Evolutionary conservation across 2,329 filamentous ascomycete species (phyloP).

Genomic region (Pseudogymnoascus sp.): DNA sequence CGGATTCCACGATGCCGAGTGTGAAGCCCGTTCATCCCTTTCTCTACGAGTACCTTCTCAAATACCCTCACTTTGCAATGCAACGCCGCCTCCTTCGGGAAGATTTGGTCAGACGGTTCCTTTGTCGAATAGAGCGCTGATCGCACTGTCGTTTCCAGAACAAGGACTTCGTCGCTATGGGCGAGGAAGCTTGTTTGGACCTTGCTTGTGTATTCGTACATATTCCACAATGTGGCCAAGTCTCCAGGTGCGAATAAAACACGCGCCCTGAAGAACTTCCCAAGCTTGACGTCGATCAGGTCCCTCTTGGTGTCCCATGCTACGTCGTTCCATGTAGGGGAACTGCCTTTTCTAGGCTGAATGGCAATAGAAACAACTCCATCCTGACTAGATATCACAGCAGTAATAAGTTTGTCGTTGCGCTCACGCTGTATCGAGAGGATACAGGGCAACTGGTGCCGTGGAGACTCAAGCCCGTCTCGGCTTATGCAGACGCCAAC

Average conservation of each 20-base stretch:
- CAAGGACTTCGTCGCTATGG: conserved; percentile 59
- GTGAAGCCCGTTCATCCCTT: conserved; percentile 64
- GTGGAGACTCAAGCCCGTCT: conserved; percentile 58
- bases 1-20: conserved; percentile 73
- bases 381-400: conserved; percentile 72
- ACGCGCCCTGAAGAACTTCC: conserved; percentile 66
- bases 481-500: conserved; percentile 70
- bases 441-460: conserved; percentile 63
- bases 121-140: conserved; percentile 77
- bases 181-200: conserved; percentile 65
- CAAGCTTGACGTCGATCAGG: conserved; percentile 61
- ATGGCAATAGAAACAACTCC: conserved; percentile 69
- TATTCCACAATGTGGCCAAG: conserved; percentile 70
- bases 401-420: conserved; percentile 60
- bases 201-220: conserved; percentile 76
- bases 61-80: conserved; percentile 69
- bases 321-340: conserved; percentile 71
- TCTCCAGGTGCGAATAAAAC: conserved; percentile 68
- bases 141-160: conserved; percentile 62
- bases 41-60: conserved; percentile 60
- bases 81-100: conserved; percentile 66
- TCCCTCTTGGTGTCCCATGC: conserved; percentile 65
- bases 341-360: conserved; percentile 58
- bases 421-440: conserved; percentile 67
- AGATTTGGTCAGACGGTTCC: conserved; percentile 58